Evolutionary conservation across 148 eudicot species (phyloP).

Genomic region (Cornus florida): DNA sequence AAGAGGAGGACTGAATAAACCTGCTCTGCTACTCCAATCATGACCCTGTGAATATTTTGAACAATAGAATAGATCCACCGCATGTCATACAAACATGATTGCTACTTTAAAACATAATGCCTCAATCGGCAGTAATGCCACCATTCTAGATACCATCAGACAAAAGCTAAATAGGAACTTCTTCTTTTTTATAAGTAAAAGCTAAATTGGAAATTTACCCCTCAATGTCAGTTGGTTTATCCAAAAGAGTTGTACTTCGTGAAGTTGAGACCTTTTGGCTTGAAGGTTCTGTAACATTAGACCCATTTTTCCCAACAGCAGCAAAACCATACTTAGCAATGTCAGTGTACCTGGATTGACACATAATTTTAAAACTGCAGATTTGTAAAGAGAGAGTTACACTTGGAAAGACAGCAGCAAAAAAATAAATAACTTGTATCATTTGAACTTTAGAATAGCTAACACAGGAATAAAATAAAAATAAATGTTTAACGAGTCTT

Average conservation of each 20-base stretch:
- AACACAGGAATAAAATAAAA: neutral
- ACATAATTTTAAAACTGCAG: neutral
- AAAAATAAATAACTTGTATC: neutral
- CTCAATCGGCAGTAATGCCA: neutral
- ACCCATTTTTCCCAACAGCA: constrained; percentile 54
- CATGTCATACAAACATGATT: neutral
- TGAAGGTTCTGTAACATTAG: constrained; percentile 20
- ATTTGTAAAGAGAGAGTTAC: neutral
- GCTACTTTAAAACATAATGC: neutral
- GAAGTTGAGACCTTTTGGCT: constrained; percentile 38
- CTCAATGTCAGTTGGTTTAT: constrained; percentile 66
- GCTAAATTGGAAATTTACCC: constrained; percentile 43
- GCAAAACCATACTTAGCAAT: constrained; percentile 82
- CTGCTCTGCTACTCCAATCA: constrained; percentile 96
- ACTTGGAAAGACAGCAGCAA: neutral
- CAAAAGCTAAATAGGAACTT: constrained; percentile 4
- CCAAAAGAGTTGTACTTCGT: constrained; percentile 28
- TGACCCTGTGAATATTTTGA: constrained; percentile 45
- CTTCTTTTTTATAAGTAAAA: neutral
- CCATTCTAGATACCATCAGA: constrained; percentile 5
- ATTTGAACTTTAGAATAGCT: neutral
- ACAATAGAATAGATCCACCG: neutral
- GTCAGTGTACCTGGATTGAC: constrained; percentile 79
- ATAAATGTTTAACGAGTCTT: neutral
- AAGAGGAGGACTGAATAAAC: constrained; percentile 79